Conservation (phyloP, 2,329 filamentous ascomycete species). For the Penicillium sp. region DNA sequence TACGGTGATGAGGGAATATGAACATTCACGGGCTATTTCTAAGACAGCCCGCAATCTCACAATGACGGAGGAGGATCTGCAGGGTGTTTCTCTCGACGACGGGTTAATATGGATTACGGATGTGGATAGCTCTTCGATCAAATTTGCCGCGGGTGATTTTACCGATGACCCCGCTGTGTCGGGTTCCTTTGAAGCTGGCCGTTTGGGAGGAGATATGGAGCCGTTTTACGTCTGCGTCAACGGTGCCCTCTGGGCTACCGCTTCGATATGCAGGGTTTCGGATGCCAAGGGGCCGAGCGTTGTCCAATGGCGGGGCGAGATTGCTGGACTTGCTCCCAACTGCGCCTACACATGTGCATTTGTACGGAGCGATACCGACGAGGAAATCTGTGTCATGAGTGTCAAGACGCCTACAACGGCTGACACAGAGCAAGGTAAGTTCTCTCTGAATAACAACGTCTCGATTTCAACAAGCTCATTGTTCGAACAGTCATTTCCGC, state of each 20-base stretch:
- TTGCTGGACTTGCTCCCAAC: slow-evolving; percentile 56
- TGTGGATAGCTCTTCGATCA: slow-evolving; percentile 40
- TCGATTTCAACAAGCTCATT: slow-evolving; percentile 6
- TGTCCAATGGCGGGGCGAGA: slow-evolving; percentile 52
- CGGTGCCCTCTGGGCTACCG: slow-evolving; percentile 57
- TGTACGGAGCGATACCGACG: slow-evolving; percentile 48
- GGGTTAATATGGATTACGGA: slow-evolving; percentile 42
- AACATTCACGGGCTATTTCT: slow-evolving; percentile 55
- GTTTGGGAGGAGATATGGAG: slow-evolving; percentile 36
- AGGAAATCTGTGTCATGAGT: slow-evolving; percentile 52
- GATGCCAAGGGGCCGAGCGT: slow-evolving; percentile 39
- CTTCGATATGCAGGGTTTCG: slow-evolving; percentile 44
- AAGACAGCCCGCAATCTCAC: slow-evolving; percentile 33
- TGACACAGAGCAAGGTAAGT: slow-evolving; percentile 50
- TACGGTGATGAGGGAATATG: slow-evolving; percentile 84
- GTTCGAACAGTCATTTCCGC: slow-evolving; percentile 25
- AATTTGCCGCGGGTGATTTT: slow-evolving; percentile 41
- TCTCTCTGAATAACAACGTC: background rate
- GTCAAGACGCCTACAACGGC: slow-evolving; percentile 55
- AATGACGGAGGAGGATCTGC: slow-evolving; percentile 37
- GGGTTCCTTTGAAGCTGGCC: slow-evolving; percentile 24
- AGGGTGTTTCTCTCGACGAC: slow-evolving; percentile 35
- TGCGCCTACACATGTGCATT: slow-evolving; percentile 59
- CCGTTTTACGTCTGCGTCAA: slow-evolving; percentile 60
- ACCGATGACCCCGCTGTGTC: slow-evolving; percentile 28